These are phyloP conservation scores for Ciborinia camelliae DNA, from an alignment of 2,329 filamentous ascomycete genomes.

Conservation along the genomic window DNA sequence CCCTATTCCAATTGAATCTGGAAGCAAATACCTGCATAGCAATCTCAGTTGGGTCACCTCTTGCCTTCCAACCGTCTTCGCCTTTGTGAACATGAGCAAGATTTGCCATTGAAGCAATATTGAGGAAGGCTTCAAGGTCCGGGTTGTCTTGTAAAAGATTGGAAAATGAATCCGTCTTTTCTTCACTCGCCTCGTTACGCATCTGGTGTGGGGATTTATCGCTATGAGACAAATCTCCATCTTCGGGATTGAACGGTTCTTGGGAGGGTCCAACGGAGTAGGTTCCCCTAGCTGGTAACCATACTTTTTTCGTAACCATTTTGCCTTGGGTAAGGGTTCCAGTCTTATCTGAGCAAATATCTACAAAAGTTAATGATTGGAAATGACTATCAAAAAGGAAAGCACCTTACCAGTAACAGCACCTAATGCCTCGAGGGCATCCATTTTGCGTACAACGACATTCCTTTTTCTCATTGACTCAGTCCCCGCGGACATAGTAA, in stretches of 20 bases:
- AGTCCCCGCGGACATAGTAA: slow-evolving; percentile 62
- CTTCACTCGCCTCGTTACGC: neutral
- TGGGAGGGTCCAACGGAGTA: slow-evolving; percentile 50
- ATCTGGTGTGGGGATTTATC: slow-evolving; percentile 32
- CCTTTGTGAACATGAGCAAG: slow-evolving; percentile 58
- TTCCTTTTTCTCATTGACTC: slow-evolving; percentile 55
- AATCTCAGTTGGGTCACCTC: slow-evolving; percentile 68
- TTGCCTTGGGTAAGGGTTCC: slow-evolving; percentile 59
- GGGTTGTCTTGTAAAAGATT: slow-evolving; percentile 46
- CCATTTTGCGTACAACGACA: slow-evolving; percentile 56
- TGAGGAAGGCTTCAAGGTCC: slow-evolving; percentile 53
- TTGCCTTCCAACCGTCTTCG: slow-evolving; percentile 55
- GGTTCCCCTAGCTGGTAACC: slow-evolving; percentile 51
- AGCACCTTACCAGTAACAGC: slow-evolving; percentile 53
- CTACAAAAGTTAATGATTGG: slow-evolving; percentile 39
- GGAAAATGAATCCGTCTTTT: neutral
- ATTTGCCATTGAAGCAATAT: slow-evolving; percentile 63
- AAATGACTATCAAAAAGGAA: slow-evolving; percentile 29
- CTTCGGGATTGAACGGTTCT: slow-evolving; percentile 50
- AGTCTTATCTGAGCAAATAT: slow-evolving; percentile 73
- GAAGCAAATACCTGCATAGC: slow-evolving; percentile 72
- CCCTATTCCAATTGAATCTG: slow-evolving; percentile 62
- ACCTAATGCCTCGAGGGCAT: slow-evolving; percentile 54
- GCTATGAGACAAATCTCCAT: slow-evolving; percentile 43
- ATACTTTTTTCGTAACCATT: slow-evolving; percentile 50